Evolutionary conservation across 495 filamentous ascomycete genomes (phyloP), one percentile per base, ranked within the genome.

Genomic region (Talaromyces proteolyticus): DNA sequence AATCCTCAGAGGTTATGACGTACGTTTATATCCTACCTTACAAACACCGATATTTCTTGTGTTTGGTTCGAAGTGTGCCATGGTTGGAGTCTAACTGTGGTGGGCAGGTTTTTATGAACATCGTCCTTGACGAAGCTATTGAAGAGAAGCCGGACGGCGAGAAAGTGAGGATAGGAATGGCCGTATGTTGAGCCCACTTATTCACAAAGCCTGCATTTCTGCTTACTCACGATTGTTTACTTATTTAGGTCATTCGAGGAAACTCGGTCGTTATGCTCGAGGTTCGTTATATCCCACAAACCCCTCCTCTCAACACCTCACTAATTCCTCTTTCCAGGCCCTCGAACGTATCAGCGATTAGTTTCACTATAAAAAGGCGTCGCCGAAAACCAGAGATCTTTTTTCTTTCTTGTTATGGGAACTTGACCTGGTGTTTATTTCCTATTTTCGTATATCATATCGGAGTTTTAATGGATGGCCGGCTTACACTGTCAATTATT

Each of bases 251-350:
- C 48, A 95, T 96, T 58, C 86, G 91, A 53, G 91, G 91, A 49
- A 96, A 96, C 70, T 95, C 90, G 5, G 89, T 96, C 7, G 89
- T 96, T 40, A 96, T 96, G 89, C 77, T 96, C 21, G 91, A 96
- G 77, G 89, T 88, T 34, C 61, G 63, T 60, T n/a, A 46, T 44
- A 40, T 18, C 25, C 20, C 20, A 23, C 14, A 23, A 22, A 10
- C n/a, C 22, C 42, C 20, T 47, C 42, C 12, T 16, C 24, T 16
- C 12, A 12, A 18, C 19, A 47, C 26, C 38, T 43, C 26, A 18
- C 36, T 38, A 6, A 45, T 47, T 21, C 44, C n/a, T 26, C 4
- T 37, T 21, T 42, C 23, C 51, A 79, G 76, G 80, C 80, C 41
- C 62, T 84, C 39, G 80, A 84, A 50, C 77, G 80, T 52, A 83